phyloP scores from a whole-genome alignment of 768 basidiomycete species.

The Amanita thiersii region DNA sequence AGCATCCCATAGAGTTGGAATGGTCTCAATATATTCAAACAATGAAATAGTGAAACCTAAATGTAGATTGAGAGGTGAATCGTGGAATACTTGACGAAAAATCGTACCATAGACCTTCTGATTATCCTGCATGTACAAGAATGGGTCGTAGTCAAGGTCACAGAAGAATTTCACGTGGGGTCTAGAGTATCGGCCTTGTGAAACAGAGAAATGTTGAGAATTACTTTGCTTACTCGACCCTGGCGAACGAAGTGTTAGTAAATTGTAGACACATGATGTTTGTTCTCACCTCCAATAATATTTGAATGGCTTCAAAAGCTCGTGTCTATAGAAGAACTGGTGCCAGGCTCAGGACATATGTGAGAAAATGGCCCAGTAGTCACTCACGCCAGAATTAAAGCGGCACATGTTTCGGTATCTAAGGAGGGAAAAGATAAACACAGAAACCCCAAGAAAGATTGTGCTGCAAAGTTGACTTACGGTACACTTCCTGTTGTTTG shows the following conservation, averaged over 20 bases:
- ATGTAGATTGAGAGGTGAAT: neutral
- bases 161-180: conserved; percentile 87
- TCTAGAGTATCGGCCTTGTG: conserved; percentile 25
- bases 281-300: conserved; percentile 70
- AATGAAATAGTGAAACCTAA: conserved; percentile 77
- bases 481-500: conserved; percentile 56
- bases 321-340: conserved; percentile 84
- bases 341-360: conserved; percentile 1
- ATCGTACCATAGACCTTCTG: conserved; percentile 84
- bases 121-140: conserved; percentile 79
- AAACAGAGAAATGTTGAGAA: conserved; percentile 1
- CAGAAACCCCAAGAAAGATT: neutral
- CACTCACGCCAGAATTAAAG: conserved; percentile 85
- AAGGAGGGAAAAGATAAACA: conserved; percentile 1
- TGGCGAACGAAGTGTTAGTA: conserved; percentile 12
- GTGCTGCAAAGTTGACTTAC: conserved; percentile 30
- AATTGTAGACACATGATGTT: neutral
- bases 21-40: conserved; percentile 79
- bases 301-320: conserved; percentile 67
- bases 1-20: conserved; percentile 77
- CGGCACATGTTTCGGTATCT: conserved; percentile 96
- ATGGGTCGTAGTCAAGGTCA: conserved; percentile 82
- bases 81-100: conserved; percentile 13
- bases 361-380: neutral
- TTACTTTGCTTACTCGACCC: conserved; percentile 35